Evolutionary conservation across 2,329 filamentous ascomycete species (phyloP), one percentile per base, ranked within the genome.

Genomic region (Lizonia empirigonia): DNA sequence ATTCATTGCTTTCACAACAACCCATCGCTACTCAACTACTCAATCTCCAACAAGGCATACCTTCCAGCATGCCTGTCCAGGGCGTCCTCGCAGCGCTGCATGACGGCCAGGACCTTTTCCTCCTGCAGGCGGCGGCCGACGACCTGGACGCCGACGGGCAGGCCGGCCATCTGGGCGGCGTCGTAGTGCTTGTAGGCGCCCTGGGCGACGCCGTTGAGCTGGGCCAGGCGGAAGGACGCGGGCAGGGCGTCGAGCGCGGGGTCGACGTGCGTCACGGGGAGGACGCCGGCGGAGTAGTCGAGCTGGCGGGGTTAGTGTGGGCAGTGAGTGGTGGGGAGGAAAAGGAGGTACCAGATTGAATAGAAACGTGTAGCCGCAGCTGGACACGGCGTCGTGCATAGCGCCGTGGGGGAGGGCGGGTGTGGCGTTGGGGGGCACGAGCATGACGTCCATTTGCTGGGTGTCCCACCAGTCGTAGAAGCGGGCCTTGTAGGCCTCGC

Each of bases 331-430:
- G 7, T 7, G 6, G 19, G 10, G 12, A 36, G 3, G n/a, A 33
- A 9, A 5, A 9, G 13, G 6, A 76, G 84, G 74, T 76, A 89
- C 87, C 65, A 97, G 60, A 64, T 97, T 97, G 77, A 94, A 97
- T 48, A 96, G 75, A 70, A 97, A 96, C 0, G 92, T 97, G 68
- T 97, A 97, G 1, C 91, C 91, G 65, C 92, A 97, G n/a, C n/a
- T 60, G 87, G 90, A 56, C 88, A 94, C 85, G 2, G 90, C 90
- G 63, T 93, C 86, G 60, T 85, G 84, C 91, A 96, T 97, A 0
- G 85, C 91, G 37, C 86, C 84, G 69, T 96, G 91, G 1, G 91
- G 91, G 3, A 96, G 84, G 0, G 92, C 92, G 1, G 92, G 91
- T 0, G 91, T 96, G 0, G 92, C 91, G 70, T 97, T 96, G 0